A percentile compares a stretch with the other conserved stretches of the same genome.
These are phyloP conservation scores for Cercospora zeae-maydis DNA, from an alignment of 2,329 filamentous ascomycete genomes.

Conservation along the genomic window DNA sequence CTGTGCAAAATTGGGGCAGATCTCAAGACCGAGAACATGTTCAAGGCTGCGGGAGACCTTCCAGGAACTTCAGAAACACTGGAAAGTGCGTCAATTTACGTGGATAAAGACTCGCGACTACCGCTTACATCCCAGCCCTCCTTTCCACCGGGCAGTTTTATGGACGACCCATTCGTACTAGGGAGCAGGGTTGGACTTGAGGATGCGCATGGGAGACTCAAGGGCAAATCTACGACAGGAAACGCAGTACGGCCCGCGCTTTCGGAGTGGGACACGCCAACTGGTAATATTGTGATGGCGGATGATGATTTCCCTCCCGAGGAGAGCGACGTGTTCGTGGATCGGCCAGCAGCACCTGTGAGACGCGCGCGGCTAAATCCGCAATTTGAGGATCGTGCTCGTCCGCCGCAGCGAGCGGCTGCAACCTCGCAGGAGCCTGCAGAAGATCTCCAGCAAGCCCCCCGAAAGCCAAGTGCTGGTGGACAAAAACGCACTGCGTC, in stretches of 20 bases:
- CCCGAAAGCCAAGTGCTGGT: conserved; percentile 29
- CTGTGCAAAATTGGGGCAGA: conserved; percentile 80
- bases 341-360: conserved; percentile 49
- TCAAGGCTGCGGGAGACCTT: conserved; percentile 68
- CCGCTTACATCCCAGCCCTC: conserved; percentile 28
- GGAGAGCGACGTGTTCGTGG: conserved; percentile 31
- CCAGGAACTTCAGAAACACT: conserved; percentile 37
- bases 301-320: conserved; percentile 42
- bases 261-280: conserved; percentile 47
- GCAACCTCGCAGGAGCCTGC: conserved; percentile 41
- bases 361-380: conserved; percentile 37
- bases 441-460: conserved; percentile 33
- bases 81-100: conserved; percentile 30
- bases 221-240: conserved; percentile 39
- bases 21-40: conserved; percentile 80
- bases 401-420: conserved; percentile 40
- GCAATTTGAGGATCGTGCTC: conserved; percentile 30
- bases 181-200: conserved; percentile 22
- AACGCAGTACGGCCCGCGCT: conserved; percentile 10
- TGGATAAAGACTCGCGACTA: conserved; percentile 24
- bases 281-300: conserved; percentile 40
- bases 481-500: conserved; percentile 89
- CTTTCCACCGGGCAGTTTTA: conserved; percentile 21
- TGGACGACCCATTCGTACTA: conserved; percentile 45
- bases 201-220: conserved; percentile 42